Evolutionary conservation across 306 rosid species (phyloP), one percentile per base, ranked within the genome.

Genomic region (Rosa lucieae): DNA sequence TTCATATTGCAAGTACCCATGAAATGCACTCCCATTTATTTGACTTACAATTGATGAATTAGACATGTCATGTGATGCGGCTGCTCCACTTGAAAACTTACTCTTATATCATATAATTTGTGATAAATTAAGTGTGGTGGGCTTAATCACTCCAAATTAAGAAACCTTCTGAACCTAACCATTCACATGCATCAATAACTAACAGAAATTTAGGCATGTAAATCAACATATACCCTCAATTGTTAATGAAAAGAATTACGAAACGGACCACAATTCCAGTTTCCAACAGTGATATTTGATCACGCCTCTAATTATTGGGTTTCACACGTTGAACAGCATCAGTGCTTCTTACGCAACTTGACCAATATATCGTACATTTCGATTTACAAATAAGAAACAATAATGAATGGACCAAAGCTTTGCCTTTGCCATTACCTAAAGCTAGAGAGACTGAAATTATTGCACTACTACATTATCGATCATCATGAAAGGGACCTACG

Each of bases 401-500:
- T 66, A 66, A 66, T 37, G 23, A 66, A 37, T 39, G 47, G 70
- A 15, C 70, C n/a, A 21, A 37, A 14, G 70, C 67, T 66, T 39
- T 39, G 20, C 69, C 69, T 7, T 35, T 66, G 47, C 47, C 21
- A 63, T 63, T 66, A 8, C 47, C 70, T 66, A 66, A 66, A 66
- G 69, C 39, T 61, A 37, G 70, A 37, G 44, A 37, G 47, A 35
- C 47, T 39, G 47, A 40, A 66, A 66, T 66, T 66, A 66, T 67
- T 67, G 71, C 71, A 37, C 48, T 15, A 15, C 10, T 62, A 62
- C 71, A 37, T 20, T 37, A 35, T 67, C 71, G 40, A 67, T 67
- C 71, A 67, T 37, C 71, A 37, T 40, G 79, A 75, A 61, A 62
- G 43, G 46, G 59, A 75, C 72, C 20, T 20, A 26, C 15, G 39